phyloP scores from a whole-genome alignment of 352 stramenopile genomes.

The Globisporangium irregulare region DNA sequence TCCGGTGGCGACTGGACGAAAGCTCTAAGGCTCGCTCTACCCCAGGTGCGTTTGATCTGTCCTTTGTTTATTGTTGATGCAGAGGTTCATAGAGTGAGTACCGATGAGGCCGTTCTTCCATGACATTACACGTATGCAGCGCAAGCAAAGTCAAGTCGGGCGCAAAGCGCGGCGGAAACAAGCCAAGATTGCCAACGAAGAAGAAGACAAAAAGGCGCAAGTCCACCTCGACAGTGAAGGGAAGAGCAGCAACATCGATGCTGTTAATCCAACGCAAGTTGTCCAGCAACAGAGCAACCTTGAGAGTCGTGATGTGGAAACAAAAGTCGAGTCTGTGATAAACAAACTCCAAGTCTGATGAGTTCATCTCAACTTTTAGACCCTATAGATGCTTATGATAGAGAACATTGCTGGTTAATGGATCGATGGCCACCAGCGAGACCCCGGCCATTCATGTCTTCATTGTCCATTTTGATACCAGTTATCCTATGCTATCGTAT shows the following conservation, averaged over 20 bases:
- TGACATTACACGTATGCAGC: constrained; percentile 12
- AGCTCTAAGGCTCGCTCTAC: constrained; percentile 44
- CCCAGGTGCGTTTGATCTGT: constrained; percentile 35
- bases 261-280: not conserved
- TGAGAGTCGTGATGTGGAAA: not conserved
- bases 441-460: no score
- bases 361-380: not conserved
- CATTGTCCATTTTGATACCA: not conserved
- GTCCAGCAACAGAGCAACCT: not conserved
- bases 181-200: not conserved
- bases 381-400: not conserved
- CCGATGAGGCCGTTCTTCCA: not conserved
- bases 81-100: not conserved
- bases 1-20: constrained; percentile 41
- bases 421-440: not conserved
- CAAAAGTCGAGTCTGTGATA: not conserved
- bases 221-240: not conserved
- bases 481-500: not conserved
- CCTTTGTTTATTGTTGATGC: no score
- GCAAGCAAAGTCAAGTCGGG: constrained; percentile 39
- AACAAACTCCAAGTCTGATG: not conserved
- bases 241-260: not conserved
- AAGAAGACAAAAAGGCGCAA: not conserved
- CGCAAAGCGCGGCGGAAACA: constrained; percentile 31
- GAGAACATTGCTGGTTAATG: not conserved